Conservation (phyloP, 2,329 filamentous ascomycete species). For the Diaporthe sp. region DNA sequence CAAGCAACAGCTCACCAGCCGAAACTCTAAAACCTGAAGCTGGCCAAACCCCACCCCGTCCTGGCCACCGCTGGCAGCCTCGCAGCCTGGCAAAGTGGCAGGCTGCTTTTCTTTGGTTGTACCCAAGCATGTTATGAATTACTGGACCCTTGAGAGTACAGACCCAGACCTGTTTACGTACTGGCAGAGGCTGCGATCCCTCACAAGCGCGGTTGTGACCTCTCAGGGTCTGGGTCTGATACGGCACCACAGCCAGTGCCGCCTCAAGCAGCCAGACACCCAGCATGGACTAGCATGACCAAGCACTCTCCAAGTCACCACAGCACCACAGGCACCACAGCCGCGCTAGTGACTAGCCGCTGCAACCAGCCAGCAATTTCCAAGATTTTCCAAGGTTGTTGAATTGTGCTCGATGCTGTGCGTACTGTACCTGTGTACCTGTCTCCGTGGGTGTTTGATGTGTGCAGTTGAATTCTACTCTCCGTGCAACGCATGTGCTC, state of each 20-base stretch:
- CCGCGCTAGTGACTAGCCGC: conserved; percentile 29
- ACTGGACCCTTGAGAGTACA: conserved; percentile 1
- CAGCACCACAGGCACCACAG: conserved; percentile 1
- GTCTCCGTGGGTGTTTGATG: background rate
- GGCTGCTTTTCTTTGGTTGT: background rate
- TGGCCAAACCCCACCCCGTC: background rate
- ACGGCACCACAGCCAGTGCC: conserved; percentile 15
- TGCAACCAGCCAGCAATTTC: conserved; percentile 31
- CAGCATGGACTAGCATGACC: background rate
- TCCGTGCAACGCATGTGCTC: background rate
- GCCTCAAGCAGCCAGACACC: conserved; percentile 6
- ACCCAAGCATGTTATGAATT: background rate
- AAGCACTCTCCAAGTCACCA: background rate
- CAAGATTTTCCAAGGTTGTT: conserved; percentile 14
- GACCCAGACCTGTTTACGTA: background rate
- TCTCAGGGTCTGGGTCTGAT: conserved; percentile 2
- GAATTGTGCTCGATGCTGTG: background rate
- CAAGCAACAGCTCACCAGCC: conserved; percentile 21
- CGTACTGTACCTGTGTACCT: background rate
- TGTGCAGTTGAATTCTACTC: background rate
- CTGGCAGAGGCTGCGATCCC: background rate
- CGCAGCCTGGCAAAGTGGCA: background rate
- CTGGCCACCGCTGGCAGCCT: background rate
- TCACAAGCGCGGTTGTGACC: background rate
- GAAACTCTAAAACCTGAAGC: conserved; percentile 19